Base-by-base conservation (phyloP, 208 protist genomes). In the Crithidia sp. region DNA sequence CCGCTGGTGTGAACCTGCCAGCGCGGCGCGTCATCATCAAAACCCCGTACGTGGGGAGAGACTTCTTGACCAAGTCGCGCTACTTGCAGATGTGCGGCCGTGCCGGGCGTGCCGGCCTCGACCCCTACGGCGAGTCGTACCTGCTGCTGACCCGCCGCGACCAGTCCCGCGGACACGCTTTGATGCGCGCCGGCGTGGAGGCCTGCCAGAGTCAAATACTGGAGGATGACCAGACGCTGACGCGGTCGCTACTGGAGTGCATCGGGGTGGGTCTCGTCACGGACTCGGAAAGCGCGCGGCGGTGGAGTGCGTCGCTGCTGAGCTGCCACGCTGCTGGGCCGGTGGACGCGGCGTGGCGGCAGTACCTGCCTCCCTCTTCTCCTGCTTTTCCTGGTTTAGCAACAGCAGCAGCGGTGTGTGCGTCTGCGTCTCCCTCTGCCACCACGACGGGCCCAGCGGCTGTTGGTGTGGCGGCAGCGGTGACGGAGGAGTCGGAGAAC, bases 1-100 rank as follows among this genome's bases (percentile, higher is more conserved):
- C 95, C 10, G 94, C 96, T 9, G 96, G 96, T 12, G 95, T 98
- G 9, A 98, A 98, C 67, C 78, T 98, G 37, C 95, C 96, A 2
- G 95, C 95, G 37, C 81, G 89, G 45, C 91, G 94, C 39, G 94
- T 97, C 44, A 86, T 97, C 28, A 95, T 97, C 74, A 84, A 87
- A 58, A 88, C 85, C 3, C 86, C 91, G 16, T 92, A 88, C 68
- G 84, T 96, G 4, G 93, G 84, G 14, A 70, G 76, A 6, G 83
- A 88, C 10, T 89, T 91, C 67, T 83, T 91, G 53, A 92, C 83
- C 17, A 90, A 86, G 76, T 76, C 82, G 43, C 82, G 81, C 6
- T 97, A 97, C 69, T 45, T 87, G 59, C 94, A 97, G 74, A 92
- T 94, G 82, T 89, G 84, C 61, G 94, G 94, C 28, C 85, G 94